A percentile compares a stretch with the other conserved stretches of the same genome.
phyloP scores from a whole-genome alignment of 2,329 filamentous ascomycete species.

The Xylaria sp. region DNA sequence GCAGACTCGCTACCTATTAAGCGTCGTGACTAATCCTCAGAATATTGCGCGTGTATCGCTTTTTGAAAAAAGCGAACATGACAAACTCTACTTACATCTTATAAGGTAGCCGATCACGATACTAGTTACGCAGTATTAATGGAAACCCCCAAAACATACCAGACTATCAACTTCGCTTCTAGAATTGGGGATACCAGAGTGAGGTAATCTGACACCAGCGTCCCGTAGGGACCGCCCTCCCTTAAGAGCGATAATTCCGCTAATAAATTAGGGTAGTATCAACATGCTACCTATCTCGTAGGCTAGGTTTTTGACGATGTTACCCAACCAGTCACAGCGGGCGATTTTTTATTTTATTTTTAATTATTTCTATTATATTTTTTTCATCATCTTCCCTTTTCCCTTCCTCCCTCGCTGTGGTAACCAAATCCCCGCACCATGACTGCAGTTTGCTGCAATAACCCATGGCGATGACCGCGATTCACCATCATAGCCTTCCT shows the following conservation, averaged over 20 bases:
- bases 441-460: constrained; percentile 18
- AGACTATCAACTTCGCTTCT: background rate
- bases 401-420: background rate
- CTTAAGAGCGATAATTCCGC: background rate
- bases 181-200: background rate
- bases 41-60: background rate
- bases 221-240: background rate
- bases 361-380: background rate
- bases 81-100: background rate
- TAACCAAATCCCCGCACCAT: constrained; percentile 19
- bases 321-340: background rate
- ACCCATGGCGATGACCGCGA: constrained; percentile 5
- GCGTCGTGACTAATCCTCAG: background rate
- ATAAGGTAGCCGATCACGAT: background rate
- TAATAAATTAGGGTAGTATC: background rate
- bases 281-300: background rate
- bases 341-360: background rate
- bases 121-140: background rate
- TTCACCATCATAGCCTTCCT: constrained; percentile 30
- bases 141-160: background rate
- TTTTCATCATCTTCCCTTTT: background rate
- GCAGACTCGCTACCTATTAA: background rate
- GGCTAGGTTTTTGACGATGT: background rate
- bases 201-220: background rate
- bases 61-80: background rate